These are phyloP conservation scores for Hansenula anomala DNA, from an alignment of 1,139 yeast genomes.

Conservation along the genomic window DNA sequence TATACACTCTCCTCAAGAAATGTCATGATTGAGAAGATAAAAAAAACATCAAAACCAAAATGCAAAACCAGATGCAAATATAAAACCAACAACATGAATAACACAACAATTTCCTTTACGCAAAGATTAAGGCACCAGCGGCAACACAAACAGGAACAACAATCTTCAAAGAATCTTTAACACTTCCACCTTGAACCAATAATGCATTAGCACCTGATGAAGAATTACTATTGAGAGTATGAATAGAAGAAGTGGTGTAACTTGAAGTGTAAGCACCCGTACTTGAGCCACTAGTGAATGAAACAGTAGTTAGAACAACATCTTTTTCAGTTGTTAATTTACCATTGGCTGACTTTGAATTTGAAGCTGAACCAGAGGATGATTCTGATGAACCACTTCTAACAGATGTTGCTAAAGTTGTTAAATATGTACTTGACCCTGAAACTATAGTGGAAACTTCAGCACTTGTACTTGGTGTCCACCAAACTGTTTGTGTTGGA, in stretches of 20 bases:
- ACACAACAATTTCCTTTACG: no score
- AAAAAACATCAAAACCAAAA: not conserved
- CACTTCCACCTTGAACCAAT: not conserved
- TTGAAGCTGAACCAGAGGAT: not conserved
- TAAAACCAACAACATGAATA: no score
- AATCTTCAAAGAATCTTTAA: not conserved
- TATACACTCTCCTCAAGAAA: not conserved
- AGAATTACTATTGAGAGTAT: constrained; percentile 1
- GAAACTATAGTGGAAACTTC: constrained; percentile 7
- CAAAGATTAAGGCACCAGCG: constrained; percentile 8
- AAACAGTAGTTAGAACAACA: not conserved
- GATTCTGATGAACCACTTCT: not conserved
- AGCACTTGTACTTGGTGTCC: constrained; percentile 11
- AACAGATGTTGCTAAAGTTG: constrained; percentile 1
- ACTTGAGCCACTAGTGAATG: constrained; percentile 4
- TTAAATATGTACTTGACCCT: constrained; percentile 3
- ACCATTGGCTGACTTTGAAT: not conserved
- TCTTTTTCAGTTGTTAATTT: not conserved
- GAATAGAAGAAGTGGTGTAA: constrained; percentile 1
- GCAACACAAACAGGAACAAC: constrained; percentile 7
- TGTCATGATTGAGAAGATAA: not conserved
- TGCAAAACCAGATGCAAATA: not conserved
- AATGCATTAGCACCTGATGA: constrained; percentile 7
- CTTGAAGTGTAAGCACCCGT: constrained; percentile 3
- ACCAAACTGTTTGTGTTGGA: constrained; percentile 11